These are phyloP conservation scores for Gastrolobium villosum DNA, from an alignment of 306 rosid genomes.

Conservation along the genomic window DNA sequence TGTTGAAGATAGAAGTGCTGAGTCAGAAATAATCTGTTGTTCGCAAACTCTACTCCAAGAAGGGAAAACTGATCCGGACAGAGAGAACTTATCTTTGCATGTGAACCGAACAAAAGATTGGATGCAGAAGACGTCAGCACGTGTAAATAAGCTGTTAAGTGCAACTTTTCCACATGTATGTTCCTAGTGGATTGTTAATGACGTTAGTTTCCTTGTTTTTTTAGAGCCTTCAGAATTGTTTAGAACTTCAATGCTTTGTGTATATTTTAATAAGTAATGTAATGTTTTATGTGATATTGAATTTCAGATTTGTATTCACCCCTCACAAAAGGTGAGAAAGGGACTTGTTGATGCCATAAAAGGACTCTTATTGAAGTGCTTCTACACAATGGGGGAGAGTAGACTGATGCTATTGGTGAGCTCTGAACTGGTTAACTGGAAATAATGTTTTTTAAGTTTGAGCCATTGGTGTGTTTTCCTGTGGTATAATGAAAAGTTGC, in stretches of 20 bases:
- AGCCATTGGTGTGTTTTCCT: slow-evolving; percentile 40
- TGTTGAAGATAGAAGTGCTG: slow-evolving; percentile 55
- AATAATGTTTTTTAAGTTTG: slow-evolving; percentile 39
- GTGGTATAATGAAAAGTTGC: slow-evolving; percentile 32
- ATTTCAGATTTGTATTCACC: slow-evolving; percentile 88
- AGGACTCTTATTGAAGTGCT: slow-evolving; percentile 78
- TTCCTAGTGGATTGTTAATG: slow-evolving; percentile 41
- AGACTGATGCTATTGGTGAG: slow-evolving; percentile 97
- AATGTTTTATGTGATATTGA: slow-evolving; percentile 48
- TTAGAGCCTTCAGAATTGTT: slow-evolving; percentile 37
- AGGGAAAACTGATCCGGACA: slow-evolving; percentile 52
- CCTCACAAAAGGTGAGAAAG: slow-evolving; percentile 80
- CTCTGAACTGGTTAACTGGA: slow-evolving; percentile 48
- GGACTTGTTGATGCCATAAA: slow-evolving; percentile 81
- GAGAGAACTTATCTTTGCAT: slow-evolving; percentile 64
- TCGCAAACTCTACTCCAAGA: slow-evolving; percentile 55
- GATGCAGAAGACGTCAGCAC: slow-evolving; percentile 74
- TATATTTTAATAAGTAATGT: background rate
- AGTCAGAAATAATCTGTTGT: slow-evolving; percentile 47
- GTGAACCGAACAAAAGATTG: slow-evolving; percentile 86
- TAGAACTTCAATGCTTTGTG: slow-evolving; percentile 14
- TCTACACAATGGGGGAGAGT: slow-evolving; percentile 67
- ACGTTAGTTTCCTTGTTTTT: slow-evolving; percentile 32
- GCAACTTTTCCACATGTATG: slow-evolving; percentile 89
- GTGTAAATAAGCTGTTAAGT: slow-evolving; percentile 73